phyloP scores from a whole-genome alignment of 139 green algal genomes.

The Coccomyxa sp. region DNA sequence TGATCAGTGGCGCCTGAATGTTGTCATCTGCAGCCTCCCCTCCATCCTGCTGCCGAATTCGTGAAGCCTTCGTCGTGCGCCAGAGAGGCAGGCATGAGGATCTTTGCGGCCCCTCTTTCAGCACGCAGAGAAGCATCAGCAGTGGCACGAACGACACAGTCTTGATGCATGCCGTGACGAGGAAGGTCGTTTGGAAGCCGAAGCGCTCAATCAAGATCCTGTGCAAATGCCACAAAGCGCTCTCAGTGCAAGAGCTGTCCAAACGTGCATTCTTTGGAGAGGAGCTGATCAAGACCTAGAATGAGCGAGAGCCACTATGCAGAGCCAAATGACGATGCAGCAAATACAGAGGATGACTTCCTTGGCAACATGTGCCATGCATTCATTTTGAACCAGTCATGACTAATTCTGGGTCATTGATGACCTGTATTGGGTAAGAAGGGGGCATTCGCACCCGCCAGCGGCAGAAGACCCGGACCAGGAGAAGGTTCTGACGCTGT shows the following conservation, averaged over 20 bases:
- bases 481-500: constrained; percentile 35
- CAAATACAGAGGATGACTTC: background rate
- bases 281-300: background rate
- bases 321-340: too few relatives aligned
- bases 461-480: constrained; percentile 38
- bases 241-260: background rate
- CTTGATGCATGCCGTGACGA: constrained; percentile 42
- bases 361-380: background rate
- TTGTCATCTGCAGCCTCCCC: too few relatives aligned
- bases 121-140: constrained; percentile 2
- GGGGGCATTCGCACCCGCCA: constrained; percentile 25
- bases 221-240: background rate
- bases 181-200: constrained; percentile 38
- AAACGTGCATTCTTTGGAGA: background rate
- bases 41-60: too few relatives aligned
- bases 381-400: background rate
- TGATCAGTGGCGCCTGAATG: too few relatives aligned
- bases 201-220: constrained; percentile 31
- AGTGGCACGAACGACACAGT: constrained; percentile 19
- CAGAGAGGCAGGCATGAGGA: background rate
- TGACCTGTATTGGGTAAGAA: background rate
- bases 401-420: background rate
- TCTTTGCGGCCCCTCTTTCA: constrained; percentile 7
- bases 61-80: too few relatives aligned
- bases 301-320: too few relatives aligned